Percentiles rank a stretch among this genome's conserved stretches.
phyloP scores from a whole-genome alignment of 768 basidiomycete species.

The Psilocybe subaeruginosa region DNA sequence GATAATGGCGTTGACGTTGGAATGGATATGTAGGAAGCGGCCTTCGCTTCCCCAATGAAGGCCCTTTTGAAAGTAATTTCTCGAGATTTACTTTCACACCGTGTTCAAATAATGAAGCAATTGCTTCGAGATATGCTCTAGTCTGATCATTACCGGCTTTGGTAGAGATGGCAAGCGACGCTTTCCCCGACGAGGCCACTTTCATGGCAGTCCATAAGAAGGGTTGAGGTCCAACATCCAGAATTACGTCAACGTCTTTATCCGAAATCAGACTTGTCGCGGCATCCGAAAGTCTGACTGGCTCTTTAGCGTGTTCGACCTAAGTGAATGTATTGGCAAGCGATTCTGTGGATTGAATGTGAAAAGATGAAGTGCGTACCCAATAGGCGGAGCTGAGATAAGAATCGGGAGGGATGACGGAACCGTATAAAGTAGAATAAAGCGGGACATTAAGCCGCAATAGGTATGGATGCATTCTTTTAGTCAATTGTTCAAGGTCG shows the following conservation, averaged over 20 bases:
- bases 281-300: constrained; percentile 28
- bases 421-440: constrained; percentile 28
- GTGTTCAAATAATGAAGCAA: constrained; percentile 23
- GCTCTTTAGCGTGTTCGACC: constrained; percentile 31
- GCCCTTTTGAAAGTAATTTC: constrained; percentile 14
- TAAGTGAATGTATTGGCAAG: constrained; percentile 9
- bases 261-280: constrained; percentile 5
- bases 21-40: constrained; percentile 33
- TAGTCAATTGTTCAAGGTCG: constrained; percentile 21
- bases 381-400: constrained; percentile 22
- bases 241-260: constrained; percentile 18
- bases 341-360: background rate
- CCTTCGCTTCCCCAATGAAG: constrained; percentile 8
- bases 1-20: constrained; percentile 30
- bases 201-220: constrained; percentile 27
- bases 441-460: constrained; percentile 19
- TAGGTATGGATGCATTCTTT: constrained; percentile 1
- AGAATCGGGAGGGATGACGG: constrained; percentile 9
- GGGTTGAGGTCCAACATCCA: constrained; percentile 33
- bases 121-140: constrained; percentile 19
- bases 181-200: background rate
- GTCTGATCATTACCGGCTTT: constrained; percentile 22
- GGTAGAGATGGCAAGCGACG: constrained; percentile 8
- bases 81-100: constrained; percentile 20
- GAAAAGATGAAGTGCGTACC: constrained; percentile 15